Evolutionary conservation across 352 stramenopile species (phyloP).

Genomic region (Pythium insidiosum): DNA sequence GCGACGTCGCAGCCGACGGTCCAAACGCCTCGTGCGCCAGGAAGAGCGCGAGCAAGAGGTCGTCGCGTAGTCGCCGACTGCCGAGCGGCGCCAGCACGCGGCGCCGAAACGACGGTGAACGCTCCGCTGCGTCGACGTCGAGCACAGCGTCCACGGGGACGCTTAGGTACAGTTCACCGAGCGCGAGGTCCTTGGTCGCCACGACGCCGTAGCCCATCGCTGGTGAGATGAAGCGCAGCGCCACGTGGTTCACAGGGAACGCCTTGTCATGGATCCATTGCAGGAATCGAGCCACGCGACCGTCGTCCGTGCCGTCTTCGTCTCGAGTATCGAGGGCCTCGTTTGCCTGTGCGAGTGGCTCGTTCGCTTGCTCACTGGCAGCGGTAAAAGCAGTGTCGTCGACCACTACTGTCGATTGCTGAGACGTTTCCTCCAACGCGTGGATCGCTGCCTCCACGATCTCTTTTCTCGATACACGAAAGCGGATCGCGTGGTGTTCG

Average conservation of each 20-base stretch:
- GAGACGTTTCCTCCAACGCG: conserved; percentile 8
- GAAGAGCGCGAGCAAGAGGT: conserved; percentile 55
- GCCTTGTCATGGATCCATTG: conserved; percentile 14
- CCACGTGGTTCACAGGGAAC: conserved; percentile 45
- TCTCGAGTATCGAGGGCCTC: too few relatives aligned
- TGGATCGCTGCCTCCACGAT: conserved; percentile 31
- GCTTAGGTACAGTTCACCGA: conserved; percentile 73
- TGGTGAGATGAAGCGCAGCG: conserved; percentile 38
- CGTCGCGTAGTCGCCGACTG: conserved; percentile 3
- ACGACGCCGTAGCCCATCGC: conserved; percentile 61
- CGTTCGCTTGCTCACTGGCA: background rate
- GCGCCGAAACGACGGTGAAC: conserved; percentile 29
- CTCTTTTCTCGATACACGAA: conserved; percentile 43
- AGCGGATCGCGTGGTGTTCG: conserved; percentile 24
- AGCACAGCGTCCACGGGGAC: conserved; percentile 67
- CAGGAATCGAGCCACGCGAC: conserved; percentile 22
- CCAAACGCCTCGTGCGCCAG: conserved; percentile 81
- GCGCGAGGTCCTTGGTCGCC: conserved; percentile 35
- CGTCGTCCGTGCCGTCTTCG: too few relatives aligned
- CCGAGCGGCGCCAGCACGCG: conserved; percentile 10
- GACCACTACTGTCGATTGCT: background rate
- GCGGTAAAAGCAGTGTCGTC: background rate
- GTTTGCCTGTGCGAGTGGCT: background rate
- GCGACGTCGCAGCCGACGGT: conserved; percentile 24
- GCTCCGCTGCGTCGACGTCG: conserved; percentile 44